These are phyloP conservation scores for Colletotrichum gloeosporioides DNA, from an alignment of 2,329 filamentous ascomycete species.

Conservation along the genomic window DNA sequence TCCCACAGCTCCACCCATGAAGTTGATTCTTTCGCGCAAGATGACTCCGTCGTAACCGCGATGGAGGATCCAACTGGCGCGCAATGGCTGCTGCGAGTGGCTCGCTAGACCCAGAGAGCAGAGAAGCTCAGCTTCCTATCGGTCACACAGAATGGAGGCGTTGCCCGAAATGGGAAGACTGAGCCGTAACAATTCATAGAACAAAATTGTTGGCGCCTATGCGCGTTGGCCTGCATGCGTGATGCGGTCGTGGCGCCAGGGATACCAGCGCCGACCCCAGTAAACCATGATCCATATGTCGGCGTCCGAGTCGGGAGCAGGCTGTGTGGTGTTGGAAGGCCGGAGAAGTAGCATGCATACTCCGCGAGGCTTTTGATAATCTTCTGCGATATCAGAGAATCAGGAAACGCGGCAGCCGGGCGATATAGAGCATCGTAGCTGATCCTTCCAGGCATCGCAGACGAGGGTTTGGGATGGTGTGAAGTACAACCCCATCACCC, in stretches of 20 bases:
- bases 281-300: not conserved
- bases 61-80: not conserved
- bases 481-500: not conserved
- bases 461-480: not conserved
- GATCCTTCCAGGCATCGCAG: not conserved
- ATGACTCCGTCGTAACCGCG: not conserved
- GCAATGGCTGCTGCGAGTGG: not conserved
- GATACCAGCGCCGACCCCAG: constrained; percentile 1
- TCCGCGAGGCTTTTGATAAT: not conserved
- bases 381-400: not conserved
- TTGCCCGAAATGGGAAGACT: not conserved
- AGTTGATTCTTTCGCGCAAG: not conserved
- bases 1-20: not conserved
- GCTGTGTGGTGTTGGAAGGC: not conserved
- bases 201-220: constrained; percentile 20
- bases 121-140: not conserved
- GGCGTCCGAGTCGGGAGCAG: not conserved
- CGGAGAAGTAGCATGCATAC: not conserved
- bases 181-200: not conserved
- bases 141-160: not conserved
- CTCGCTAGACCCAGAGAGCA: not conserved
- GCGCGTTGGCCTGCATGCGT: constrained; percentile 20
- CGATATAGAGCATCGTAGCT: constrained; percentile 3
- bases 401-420: not conserved
- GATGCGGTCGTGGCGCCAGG: constrained; percentile 17